Percentiles rank a stretch among this genome's conserved stretches.
Conservation (phyloP, 495 filamentous ascomycete species). For the Eremomyces bilateralis region DNA sequence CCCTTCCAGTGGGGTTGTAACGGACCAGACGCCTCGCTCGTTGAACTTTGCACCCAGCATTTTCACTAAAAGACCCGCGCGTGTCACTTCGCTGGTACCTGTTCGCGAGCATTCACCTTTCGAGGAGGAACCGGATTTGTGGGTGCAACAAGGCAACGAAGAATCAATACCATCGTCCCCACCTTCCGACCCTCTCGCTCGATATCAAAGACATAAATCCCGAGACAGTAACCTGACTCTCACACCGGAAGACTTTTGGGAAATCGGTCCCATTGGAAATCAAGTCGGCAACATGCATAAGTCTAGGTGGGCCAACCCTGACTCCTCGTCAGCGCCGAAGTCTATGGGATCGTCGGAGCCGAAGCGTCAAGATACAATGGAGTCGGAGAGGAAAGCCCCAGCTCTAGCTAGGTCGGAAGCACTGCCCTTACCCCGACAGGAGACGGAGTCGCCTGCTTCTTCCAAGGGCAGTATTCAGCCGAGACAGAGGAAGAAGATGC, state of each 20-base stretch:
- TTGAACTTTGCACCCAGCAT: conserved; percentile 8
- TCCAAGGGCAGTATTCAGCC: conserved; percentile 1
- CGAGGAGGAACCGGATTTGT: conserved; percentile 3
- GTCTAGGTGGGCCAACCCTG: conserved; percentile 11
- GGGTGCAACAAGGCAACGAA: background rate
- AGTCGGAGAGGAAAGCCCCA: background rate
- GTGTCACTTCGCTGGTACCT: too few relatives aligned
- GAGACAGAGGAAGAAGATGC: conserved; percentile 13
- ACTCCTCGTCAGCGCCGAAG: background rate
- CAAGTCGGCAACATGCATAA: conserved; percentile 14
- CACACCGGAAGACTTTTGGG: conserved; percentile 19
- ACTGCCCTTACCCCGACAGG: background rate
- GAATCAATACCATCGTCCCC: background rate
- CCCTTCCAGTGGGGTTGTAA: conserved; percentile 4
- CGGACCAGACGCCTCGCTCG: conserved; percentile 8
- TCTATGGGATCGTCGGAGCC: background rate
- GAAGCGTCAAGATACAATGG: background rate
- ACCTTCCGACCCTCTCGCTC: background rate
- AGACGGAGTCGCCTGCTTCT: background rate
- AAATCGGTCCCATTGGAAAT: conserved; percentile 8
- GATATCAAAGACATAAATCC: conserved; percentile 11
- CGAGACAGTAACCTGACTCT: conserved; percentile 17
- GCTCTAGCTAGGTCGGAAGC: background rate
- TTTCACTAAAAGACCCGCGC: conserved; percentile 17
- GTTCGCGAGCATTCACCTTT: conserved; percentile 6